Evolutionary conservation across 2,329 filamentous ascomycete genomes (phyloP).

Genomic region (Fusarium guadeloupense): DNA sequence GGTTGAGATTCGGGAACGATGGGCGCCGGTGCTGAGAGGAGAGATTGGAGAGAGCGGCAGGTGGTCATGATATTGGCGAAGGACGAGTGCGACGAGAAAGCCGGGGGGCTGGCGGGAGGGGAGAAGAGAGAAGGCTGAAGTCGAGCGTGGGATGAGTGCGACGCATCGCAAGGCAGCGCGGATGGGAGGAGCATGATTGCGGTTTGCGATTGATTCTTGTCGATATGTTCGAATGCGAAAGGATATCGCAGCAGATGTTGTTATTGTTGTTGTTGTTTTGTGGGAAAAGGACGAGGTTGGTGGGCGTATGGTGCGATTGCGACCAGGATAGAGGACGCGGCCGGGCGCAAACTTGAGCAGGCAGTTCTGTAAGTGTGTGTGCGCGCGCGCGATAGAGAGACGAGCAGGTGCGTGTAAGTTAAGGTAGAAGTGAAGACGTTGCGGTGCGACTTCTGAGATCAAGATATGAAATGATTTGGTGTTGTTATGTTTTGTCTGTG

Average conservation of each 20-base stretch:
- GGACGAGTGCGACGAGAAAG: slow-evolving; percentile 55
- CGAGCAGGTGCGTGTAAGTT: background rate
- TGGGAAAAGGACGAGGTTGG: slow-evolving; percentile 15
- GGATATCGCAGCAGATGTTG: slow-evolving; percentile 5
- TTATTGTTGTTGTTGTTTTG: slow-evolving; percentile 28
- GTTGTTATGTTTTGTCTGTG: slow-evolving; percentile 33
- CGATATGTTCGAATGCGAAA: background rate
- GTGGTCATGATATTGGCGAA: slow-evolving; percentile 66
- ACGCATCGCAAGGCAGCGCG: slow-evolving; percentile 65
- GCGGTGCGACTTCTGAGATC: slow-evolving; percentile 6
- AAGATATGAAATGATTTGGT: slow-evolving; percentile 5
- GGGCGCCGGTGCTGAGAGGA: slow-evolving; percentile 56
- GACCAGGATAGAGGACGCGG: slow-evolving; percentile 27
- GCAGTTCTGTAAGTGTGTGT: background rate
- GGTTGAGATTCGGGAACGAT: slow-evolving; percentile 50
- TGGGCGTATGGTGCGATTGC: slow-evolving; percentile 40
- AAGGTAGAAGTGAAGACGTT: slow-evolving; percentile 1
- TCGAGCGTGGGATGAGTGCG: slow-evolving; percentile 55
- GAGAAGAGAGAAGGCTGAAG: slow-evolving; percentile 65
- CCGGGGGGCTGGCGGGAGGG: slow-evolving; percentile 66
- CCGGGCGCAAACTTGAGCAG: slow-evolving; percentile 27
- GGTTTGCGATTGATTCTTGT: slow-evolving; percentile 13
- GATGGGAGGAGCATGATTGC: slow-evolving; percentile 67
- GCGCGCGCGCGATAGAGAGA: slow-evolving; percentile 9
- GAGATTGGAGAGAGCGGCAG: slow-evolving; percentile 69